These are phyloP conservation scores for Extremus antarcticus DNA, from an alignment of 495 filamentous ascomycete genomes.

Conservation along the genomic window DNA sequence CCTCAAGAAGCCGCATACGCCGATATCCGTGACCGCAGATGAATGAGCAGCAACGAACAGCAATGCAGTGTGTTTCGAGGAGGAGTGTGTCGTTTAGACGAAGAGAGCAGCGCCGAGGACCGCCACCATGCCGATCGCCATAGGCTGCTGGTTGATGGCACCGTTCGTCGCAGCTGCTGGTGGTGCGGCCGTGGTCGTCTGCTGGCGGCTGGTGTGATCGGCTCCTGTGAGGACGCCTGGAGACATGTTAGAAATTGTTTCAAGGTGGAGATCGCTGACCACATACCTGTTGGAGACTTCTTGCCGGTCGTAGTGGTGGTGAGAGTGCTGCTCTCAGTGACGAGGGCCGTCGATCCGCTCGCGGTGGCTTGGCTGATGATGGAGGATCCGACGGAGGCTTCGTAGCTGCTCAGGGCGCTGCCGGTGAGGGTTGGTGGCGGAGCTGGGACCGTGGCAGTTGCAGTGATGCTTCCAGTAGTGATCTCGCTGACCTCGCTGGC, in stretches of 20 bases:
- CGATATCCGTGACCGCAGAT: neutral
- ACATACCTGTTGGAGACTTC: neutral
- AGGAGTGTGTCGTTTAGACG: neutral
- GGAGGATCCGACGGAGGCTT: constrained; percentile 5
- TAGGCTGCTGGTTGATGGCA: neutral
- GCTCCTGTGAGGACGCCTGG: neutral
- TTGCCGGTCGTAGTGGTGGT: neutral
- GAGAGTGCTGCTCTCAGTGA: neutral
- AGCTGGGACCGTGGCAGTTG: neutral
- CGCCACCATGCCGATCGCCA: neutral
- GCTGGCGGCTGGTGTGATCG: neutral
- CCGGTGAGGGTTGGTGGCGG: neutral
- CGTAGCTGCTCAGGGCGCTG: neutral
- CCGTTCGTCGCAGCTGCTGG: neutral
- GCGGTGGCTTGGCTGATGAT: constrained; percentile 2
- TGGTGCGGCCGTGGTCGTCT: neutral
- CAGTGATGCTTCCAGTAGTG: neutral
- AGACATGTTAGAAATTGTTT: too few relatives aligned
- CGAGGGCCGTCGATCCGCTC: neutral
- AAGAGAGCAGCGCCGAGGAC: neutral
- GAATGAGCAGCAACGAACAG: neutral
- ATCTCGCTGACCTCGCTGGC: neutral
- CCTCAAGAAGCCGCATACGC: neutral
- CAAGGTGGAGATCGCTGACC: too few relatives aligned
- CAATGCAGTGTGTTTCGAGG: neutral